Conservation (phyloP, 2,329 filamentous ascomycete genomes). For the Exophiala sideris region DNA sequence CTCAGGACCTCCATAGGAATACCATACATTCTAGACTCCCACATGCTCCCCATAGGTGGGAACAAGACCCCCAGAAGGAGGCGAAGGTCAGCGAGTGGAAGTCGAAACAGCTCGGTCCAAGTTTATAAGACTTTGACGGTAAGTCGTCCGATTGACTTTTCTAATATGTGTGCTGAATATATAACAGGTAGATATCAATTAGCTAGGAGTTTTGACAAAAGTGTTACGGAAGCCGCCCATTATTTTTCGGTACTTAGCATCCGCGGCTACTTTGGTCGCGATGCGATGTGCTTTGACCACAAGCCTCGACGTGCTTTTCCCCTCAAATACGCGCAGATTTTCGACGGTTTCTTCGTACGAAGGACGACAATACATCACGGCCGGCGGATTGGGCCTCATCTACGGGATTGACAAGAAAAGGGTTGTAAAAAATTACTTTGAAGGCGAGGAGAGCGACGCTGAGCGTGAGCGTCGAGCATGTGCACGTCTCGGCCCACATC, state of each 20-base stretch:
- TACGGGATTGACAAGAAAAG: conserved; percentile 13
- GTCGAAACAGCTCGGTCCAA: too few species aligned
- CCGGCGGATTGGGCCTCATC: conserved; percentile 2
- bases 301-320: neutral
- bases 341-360: conserved; percentile 3
- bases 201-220: neutral
- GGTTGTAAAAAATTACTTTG: conserved; percentile 12
- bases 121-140: too few species aligned
- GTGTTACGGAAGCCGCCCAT: neutral
- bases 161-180: too few species aligned
- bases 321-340: conserved; percentile 4
- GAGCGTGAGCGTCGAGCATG: conserved; percentile 13
- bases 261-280: neutral
- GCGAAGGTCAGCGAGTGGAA: too few species aligned
- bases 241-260: neutral
- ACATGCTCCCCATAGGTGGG: too few species aligned
- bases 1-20: too few species aligned
- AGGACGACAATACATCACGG: conserved; percentile 7
- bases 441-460: conserved; percentile 7
- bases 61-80: too few species aligned
- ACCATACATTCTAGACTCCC: too few species aligned
- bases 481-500: conserved; percentile 7
- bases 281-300: conserved; percentile 3
- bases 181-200: too few species aligned
- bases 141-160: too few species aligned